Conservation (phyloP, 371 early-diverging fungal genomes). For the Circinella umbellata region DNA sequence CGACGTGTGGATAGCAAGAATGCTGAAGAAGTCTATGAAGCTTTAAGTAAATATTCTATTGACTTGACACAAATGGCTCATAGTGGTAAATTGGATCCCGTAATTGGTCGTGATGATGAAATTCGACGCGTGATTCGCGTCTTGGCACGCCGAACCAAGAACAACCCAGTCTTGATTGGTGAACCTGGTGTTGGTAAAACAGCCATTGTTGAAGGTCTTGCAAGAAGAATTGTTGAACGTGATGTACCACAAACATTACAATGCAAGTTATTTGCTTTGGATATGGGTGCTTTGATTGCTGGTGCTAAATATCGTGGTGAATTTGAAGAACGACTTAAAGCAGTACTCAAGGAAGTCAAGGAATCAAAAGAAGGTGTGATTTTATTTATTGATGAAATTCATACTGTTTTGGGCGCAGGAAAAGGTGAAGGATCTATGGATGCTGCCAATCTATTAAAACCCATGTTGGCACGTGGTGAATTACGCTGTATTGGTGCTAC, state of each 20-base stretch:
- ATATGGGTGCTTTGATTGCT: conserved; percentile 93
- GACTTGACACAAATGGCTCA: conserved; percentile 83
- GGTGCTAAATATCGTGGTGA: conserved; percentile 96
- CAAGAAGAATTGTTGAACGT: conserved; percentile 94
- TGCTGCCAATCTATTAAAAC: conserved; percentile 93
- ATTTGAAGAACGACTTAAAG: conserved; percentile 99
- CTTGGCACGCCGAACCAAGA: conserved; percentile 83
- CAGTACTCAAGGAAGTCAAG: conserved; percentile 94
- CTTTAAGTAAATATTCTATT: conserved; percentile 94
- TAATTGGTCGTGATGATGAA: conserved; percentile 90
- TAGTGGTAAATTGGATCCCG: conserved; percentile 82
- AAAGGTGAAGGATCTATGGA: conserved; percentile 93
- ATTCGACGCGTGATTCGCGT: conserved; percentile 87
- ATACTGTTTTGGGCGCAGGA: conserved; percentile 93
- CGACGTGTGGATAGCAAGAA: conserved; percentile 82
- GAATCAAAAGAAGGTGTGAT: conserved; percentile 91
- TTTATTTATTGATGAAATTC: conserved; percentile 99
- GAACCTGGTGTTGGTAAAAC: conserved; percentile 93
- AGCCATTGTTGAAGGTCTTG: conserved; percentile 95
- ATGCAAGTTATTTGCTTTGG: conserved; percentile 89
- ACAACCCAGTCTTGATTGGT: conserved; percentile 91
- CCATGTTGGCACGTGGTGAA: conserved; percentile 85
- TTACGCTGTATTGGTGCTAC: conserved; percentile 92
- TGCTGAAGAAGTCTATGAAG: conserved; percentile 86
- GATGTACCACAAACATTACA: conserved; percentile 93